phyloP scores from a whole-genome alignment of 805 yeast species.

The Wickerhamiella domercqiae region DNA sequence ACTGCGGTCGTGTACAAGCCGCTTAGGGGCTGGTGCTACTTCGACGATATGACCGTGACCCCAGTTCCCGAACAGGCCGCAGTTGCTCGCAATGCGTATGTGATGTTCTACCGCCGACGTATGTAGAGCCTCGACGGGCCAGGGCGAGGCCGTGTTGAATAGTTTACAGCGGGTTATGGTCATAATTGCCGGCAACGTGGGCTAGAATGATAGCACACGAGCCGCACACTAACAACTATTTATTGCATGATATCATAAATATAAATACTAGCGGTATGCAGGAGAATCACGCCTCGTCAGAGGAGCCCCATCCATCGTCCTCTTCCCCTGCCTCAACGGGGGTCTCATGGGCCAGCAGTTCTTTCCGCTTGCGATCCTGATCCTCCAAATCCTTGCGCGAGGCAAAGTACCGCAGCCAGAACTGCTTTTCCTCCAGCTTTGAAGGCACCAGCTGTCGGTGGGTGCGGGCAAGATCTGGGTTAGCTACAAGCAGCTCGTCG shows the following conservation, averaged over 20 bases:
- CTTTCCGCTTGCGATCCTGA: conserved; percentile 53
- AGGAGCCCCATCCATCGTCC: conserved; percentile 32
- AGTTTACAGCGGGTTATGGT: no score
- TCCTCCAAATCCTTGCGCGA: conserved; percentile 37
- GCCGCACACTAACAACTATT: no score
- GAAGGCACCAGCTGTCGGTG: conserved; percentile 57
- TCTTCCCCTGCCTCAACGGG: conserved; percentile 27
- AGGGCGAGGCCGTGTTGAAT: neutral
- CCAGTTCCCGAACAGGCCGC: conserved; percentile 35
- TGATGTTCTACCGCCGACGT: conserved; percentile 52
- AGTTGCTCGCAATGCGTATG: conserved; percentile 63
- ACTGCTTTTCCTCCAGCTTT: conserved; percentile 38
- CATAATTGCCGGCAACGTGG: no score
- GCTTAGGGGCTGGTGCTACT: conserved; percentile 55
- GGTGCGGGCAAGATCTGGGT: conserved; percentile 37
- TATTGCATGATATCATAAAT: neutral
- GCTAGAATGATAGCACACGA: no score
- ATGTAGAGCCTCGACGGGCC: conserved; percentile 2
- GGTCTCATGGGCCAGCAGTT: conserved; percentile 37
- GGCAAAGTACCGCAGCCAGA: conserved; percentile 63
- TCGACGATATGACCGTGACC: conserved; percentile 63
- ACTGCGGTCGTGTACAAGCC: conserved; percentile 65
- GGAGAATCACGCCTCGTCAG: conserved; percentile 8
- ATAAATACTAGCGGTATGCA: neutral
- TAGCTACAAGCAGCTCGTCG: conserved; percentile 28